Evolutionary conservation across 306 rosid species (phyloP).

Genomic region (Prosopis cineraria): DNA sequence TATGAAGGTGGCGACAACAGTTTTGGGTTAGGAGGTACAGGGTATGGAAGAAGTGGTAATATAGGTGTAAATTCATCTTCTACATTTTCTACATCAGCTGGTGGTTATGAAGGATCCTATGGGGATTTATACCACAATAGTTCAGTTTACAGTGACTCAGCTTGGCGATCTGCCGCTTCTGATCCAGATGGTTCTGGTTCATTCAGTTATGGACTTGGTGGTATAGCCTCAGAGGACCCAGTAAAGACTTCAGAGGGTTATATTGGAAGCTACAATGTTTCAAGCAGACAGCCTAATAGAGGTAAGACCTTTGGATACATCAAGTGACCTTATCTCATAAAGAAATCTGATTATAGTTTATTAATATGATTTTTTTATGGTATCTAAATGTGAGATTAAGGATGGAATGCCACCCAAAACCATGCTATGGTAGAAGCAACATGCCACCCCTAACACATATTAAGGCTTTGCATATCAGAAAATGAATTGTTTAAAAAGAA

Average conservation of each 20-base stretch:
- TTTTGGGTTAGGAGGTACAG: conserved; percentile 72
- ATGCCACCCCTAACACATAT: background rate
- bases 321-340: conserved; percentile 29
- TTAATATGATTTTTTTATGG: background rate
- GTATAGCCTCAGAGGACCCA: conserved; percentile 68
- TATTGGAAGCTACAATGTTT: conserved; percentile 79
- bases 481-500: conserved; percentile 27
- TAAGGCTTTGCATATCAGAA: conserved; percentile 23
- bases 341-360: conserved; percentile 28
- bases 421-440: background rate
- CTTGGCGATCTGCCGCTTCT: conserved; percentile 85
- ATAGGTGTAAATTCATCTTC: conserved; percentile 54
- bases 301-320: conserved; percentile 60
- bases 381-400: conserved; percentile 29
- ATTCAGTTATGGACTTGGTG: conserved; percentile 73
- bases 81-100: conserved; percentile 53
- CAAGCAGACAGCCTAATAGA: conserved; percentile 89
- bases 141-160: conserved; percentile 70
- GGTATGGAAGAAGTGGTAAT: conserved; percentile 72
- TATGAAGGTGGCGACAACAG: conserved; percentile 70
- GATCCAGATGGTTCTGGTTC: conserved; percentile 82
- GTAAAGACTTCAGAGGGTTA: conserved; percentile 76
- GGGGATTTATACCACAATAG: conserved; percentile 68
- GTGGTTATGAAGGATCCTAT: conserved; percentile 79
- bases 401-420: no score